phyloP scores from a whole-genome alignment of 2,329 filamentous ascomycete species.

The Orbilia quercus region DNA sequence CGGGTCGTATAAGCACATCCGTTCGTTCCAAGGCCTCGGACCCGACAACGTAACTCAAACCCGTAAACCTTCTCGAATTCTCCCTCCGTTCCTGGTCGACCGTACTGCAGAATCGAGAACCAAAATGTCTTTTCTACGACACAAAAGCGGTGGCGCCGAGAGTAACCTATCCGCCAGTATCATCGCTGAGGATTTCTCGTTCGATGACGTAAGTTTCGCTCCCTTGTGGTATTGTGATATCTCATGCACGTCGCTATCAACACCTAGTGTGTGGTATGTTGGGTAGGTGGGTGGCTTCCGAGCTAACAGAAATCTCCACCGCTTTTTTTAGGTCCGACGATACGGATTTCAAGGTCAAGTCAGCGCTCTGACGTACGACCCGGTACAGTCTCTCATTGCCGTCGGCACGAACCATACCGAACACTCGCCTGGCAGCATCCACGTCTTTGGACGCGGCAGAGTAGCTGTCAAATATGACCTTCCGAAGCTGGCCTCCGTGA shows the following conservation, averaged over 20 bases:
- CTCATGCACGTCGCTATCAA: conserved; percentile 4
- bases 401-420: conserved; percentile 90
- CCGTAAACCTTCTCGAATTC: conserved; percentile 11
- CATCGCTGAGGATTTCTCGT: conserved; percentile 31
- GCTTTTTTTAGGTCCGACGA: conserved; percentile 45
- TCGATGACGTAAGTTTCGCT: conserved; percentile 54
- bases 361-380: conserved; percentile 88
- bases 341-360: conserved; percentile 65
- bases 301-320: conserved; percentile 30
- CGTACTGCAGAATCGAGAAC: not conserved
- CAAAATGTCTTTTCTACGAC: conserved; percentile 51
- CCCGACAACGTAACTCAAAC: conserved; percentile 8
- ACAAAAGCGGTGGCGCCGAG: conserved; percentile 23
- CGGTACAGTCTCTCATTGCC: conserved; percentile 90
- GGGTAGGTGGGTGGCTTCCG: conserved; percentile 1
- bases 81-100: not conserved
- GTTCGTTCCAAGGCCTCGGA: not conserved
- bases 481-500: conserved; percentile 78
- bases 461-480: conserved; percentile 80
- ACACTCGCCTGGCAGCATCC: conserved; percentile 77
- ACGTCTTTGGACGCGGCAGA: conserved; percentile 84
- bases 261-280: no score
- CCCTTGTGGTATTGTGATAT: not conserved
- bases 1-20: not conserved
- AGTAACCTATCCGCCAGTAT: conserved; percentile 38